Conservation (phyloP, 257 asterid species). For the Salvia splendens region DNA sequence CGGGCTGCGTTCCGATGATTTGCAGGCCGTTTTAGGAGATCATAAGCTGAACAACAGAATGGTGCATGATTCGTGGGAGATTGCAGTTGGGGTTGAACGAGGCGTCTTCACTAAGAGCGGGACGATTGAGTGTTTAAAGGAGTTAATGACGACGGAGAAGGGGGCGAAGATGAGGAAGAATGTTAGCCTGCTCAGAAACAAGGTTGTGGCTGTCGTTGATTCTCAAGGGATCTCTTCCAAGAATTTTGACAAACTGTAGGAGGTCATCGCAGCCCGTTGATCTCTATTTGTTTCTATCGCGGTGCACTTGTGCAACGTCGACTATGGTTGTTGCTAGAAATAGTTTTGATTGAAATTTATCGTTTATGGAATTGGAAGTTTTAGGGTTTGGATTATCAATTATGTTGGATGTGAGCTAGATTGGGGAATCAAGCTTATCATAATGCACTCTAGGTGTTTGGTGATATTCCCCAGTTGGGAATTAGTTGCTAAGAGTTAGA, state of each 20-base stretch:
- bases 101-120: conserved; percentile 42
- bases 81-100: conserved; percentile 45
- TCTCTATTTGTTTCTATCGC: no score
- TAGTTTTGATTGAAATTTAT: no score
- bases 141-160: conserved; percentile 28
- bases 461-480: no score
- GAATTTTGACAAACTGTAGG: conserved; percentile 44
- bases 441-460: no score
- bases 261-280: conserved; percentile 34
- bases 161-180: conserved; percentile 43
- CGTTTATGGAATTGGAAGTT: no score
- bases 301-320: no score
- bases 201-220: conserved; percentile 42
- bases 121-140: conserved; percentile 36
- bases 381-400: no score
- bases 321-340: no score
- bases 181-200: conserved; percentile 35
- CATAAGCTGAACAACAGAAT: conserved; percentile 55
- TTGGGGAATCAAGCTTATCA: no score
- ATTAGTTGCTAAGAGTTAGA: no score
- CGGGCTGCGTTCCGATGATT: conserved; percentile 58
- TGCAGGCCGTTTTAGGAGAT: conserved; percentile 80
- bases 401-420: no score
- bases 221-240: conserved; percentile 47
- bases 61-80: conserved; percentile 58